Evolutionary conservation across 2,329 filamentous ascomycete genomes (phyloP), one percentile per base, ranked within the genome.

Genomic region (Penicillium verrucosum): DNA sequence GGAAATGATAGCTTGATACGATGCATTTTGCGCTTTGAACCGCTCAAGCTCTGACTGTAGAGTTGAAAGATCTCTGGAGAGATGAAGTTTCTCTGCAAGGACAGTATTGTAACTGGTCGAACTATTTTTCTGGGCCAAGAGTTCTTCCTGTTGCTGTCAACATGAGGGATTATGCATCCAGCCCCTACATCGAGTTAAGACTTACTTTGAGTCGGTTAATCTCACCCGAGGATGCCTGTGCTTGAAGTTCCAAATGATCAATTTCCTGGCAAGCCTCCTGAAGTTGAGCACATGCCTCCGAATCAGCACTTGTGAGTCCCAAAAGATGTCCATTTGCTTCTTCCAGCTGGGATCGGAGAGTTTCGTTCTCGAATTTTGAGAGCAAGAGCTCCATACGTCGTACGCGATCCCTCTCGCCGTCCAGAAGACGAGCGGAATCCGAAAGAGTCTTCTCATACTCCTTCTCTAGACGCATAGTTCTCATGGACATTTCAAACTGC

Each of bases 321-420:
- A 82, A 79, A 30, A 88, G 68, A 37, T 78, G 73, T 61, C 84
- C 82, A 49, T 88, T 81, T 42, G 83, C 81, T 50, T 70, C 65
- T 25, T 84, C 79, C 18, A 92, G 72, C 60, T 87, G 81, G 43
- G 86, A 82, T 61, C 85, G 83, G 29, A 96, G 74, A 10, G 83
- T 80, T 46, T 86, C 83, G 61, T 88, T 90, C 60, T 95, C 88
- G 62, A 92, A 85, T 60, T 87, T 81, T n/a, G 89, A 78, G n/a
- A 92, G 75, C 52, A 92, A 76, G 53, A 87, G 80, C 60, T 87
- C 84, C 59, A 93, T 80, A 63, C 85, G 85, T 51, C 91, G 75
- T 61, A 86, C 82, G 46, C 92, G 86, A 38, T 84, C 80, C 58
- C 87, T 85, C 72, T 97, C 92, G 62, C 91, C 85, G 66, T 89